A percentile compares a stretch with the other conserved stretches of the same genome.
Conservation (phyloP, 306 rosid genomes). For the Cajanus cajan region DNA sequence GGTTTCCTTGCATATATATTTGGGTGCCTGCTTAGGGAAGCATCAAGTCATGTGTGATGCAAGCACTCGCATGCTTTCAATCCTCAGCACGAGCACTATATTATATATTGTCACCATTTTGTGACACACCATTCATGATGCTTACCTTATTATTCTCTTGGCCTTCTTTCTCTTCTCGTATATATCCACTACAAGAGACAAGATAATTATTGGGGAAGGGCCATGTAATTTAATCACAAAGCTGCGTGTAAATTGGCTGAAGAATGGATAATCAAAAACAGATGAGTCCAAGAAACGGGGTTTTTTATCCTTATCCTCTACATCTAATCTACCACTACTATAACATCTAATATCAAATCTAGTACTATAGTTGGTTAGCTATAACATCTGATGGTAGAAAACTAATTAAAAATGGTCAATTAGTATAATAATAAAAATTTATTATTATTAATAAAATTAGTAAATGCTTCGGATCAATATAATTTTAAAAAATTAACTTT, state of each 20-base stretch:
- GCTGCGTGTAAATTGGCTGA: neutral
- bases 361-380: neutral
- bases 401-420: too few relatives aligned
- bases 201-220: neutral
- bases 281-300: constrained; percentile 15
- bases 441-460: too few relatives aligned
- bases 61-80: constrained; percentile 49
- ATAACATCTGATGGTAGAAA: too few relatives aligned
- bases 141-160: neutral
- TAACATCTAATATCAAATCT: neutral
- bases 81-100: constrained; percentile 37
- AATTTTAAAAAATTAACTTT: too few relatives aligned
- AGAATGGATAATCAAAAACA: neutral
- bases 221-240: neutral
- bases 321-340: neutral
- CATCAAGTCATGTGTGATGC: constrained; percentile 71
- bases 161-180: neutral
- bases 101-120: constrained; percentile 10
- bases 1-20: neutral
- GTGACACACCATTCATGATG: constrained; percentile 10
- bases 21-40: constrained; percentile 71
- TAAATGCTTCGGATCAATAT: too few relatives aligned
- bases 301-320: neutral
- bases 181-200: constrained; percentile 24
- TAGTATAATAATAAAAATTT: too few relatives aligned